These are phyloP conservation scores for Collybia nuda DNA, from an alignment of 768 basidiomycete species.

Conservation along the genomic window DNA sequence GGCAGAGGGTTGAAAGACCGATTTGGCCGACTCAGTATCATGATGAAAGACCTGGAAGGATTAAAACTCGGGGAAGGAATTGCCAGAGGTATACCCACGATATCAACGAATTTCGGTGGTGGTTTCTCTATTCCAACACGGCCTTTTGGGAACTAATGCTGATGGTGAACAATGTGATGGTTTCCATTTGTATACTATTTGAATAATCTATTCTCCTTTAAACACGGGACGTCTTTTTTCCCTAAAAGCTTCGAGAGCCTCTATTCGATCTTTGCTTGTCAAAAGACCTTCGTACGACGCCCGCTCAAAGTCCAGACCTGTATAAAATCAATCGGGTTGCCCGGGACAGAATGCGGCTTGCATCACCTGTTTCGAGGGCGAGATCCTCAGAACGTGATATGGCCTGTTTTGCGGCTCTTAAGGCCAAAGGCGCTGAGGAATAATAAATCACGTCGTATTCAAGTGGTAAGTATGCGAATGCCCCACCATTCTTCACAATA, in stretches of 20 bases:
- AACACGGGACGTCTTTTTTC: constrained; percentile 81
- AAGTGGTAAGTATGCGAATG: not conserved
- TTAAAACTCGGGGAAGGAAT: constrained; percentile 61
- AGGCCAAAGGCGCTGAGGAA: constrained; percentile 72
- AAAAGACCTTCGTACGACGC: constrained; percentile 82
- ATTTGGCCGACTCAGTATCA: constrained; percentile 73
- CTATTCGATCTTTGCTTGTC: constrained; percentile 70
- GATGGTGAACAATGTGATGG: constrained; percentile 14
- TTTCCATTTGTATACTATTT: constrained; percentile 12
- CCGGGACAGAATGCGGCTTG: not conserved
- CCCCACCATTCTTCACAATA: constrained; percentile 67
- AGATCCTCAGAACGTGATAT: constrained; percentile 81
- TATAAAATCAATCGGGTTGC: not conserved
- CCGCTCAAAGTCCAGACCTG: constrained; percentile 91
- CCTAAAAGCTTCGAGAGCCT: constrained; percentile 85
- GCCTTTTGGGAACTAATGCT: constrained; percentile 34
- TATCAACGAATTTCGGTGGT: constrained; percentile 52
- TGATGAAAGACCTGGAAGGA: constrained; percentile 87
- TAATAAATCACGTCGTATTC: not conserved
- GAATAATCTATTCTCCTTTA: constrained; percentile 63
- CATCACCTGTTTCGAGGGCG: constrained; percentile 72
- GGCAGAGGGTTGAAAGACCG: constrained; percentile 58
- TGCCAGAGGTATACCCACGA: constrained; percentile 56
- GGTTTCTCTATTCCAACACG: constrained; percentile 50
- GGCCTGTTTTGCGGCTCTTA: constrained; percentile 86